Base-by-base conservation (phyloP, 768 basidiomycete genomes). In the Dioszegia crocea region DNA sequence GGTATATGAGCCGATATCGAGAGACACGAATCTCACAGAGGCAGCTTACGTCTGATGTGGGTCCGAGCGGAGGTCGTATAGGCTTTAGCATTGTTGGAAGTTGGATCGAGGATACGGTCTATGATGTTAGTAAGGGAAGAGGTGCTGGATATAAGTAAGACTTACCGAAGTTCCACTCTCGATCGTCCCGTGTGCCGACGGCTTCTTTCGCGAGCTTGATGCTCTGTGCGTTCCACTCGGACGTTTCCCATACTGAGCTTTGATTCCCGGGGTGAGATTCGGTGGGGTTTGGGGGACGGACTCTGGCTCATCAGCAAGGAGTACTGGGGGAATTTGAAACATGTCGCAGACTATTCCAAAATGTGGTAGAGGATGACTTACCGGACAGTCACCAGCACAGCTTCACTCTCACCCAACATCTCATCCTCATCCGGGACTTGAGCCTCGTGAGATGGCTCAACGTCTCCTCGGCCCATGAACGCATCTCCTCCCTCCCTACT, bases 331-430 rank as follows among this genome's bases (percentile, higher is more conserved):
- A 6, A 26, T 23, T 6, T 6, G n/a, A 45, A 14, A n/a, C n/a
- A n/a, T n/a, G n/a, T n/a, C n/a, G n/a, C n/a, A n/a, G n/a, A 10
- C 17, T 45, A 19, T 11, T 21, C 19, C 19, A 8, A 9, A 8
- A 8, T 45, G 10, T 26, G 19, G 49, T 11, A 23, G 36, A 23
- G 21, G 41, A 19, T 14, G 5, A 60, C 67, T 49, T 40, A 76
- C 75, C 75, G 51, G 26, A 76, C 71, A 51, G 75, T 70, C 3
- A 76, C 73, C 27, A 73, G 41, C 1, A 76, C 75, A n/a, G 70
- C 65, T 55, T 76, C 71, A 5, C 61, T 64, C 46, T 62, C 57
- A 17, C 47, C 64, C 43, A 63, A 23, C 29, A 55, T 56, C 33
- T 65, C 60, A n/a, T 61, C 61, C 17, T 47, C 67, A 17, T 60